Evolutionary conservation across 2,329 filamentous ascomycete species (phyloP), one percentile per base, ranked within the genome.

Genomic region (Cryphonectria naterciae): DNA sequence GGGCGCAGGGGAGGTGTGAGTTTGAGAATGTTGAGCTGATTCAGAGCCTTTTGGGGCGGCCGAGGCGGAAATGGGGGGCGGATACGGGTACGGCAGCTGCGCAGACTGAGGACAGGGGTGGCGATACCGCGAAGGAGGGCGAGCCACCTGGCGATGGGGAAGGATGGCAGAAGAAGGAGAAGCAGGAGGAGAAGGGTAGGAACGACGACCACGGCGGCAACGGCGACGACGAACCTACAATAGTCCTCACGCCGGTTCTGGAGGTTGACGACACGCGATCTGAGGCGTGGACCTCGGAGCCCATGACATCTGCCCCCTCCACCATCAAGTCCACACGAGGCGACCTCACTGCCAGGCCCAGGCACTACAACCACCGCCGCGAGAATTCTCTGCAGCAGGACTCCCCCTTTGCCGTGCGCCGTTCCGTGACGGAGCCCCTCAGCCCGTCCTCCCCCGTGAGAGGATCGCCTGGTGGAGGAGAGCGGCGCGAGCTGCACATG

Each of bases 1-100:
- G 71, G 71, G 65, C 64, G 56, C 71, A 72, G 69, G 68, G 64
- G 11, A 62, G 70, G 13, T 43, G 71, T 13, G 68, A 68, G 49
- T 72, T 72, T 32, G 71, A 72, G 62, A 72, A 72, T 25, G 71
- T 72, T 37, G 67, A 63, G 39, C 32, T 72, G 46, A 70, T 72
- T 32, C 71, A 72, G 58, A 68, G 65, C 37, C 67, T 72, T 1
- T 49, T 72, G 66, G 65, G 46, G 7, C 64, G 68, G 35, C 71
- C 71, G 8, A 58, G 64, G n/a, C 62, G 66, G 63, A 54, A 35
- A 35, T 28, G 32, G 28, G 41, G 32, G 22, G 28, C 43, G 17
- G 39, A 22, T 7, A 28, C 15, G n/a, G 35, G 25, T 4, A 19
- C 13, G 22, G n/a, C 19, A 22, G 17, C n/a, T 28, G 28, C 1